These are phyloP conservation scores for Nigrospora sphaerica DNA, from an alignment of 2,329 filamentous ascomycete genomes.

Conservation along the genomic window DNA sequence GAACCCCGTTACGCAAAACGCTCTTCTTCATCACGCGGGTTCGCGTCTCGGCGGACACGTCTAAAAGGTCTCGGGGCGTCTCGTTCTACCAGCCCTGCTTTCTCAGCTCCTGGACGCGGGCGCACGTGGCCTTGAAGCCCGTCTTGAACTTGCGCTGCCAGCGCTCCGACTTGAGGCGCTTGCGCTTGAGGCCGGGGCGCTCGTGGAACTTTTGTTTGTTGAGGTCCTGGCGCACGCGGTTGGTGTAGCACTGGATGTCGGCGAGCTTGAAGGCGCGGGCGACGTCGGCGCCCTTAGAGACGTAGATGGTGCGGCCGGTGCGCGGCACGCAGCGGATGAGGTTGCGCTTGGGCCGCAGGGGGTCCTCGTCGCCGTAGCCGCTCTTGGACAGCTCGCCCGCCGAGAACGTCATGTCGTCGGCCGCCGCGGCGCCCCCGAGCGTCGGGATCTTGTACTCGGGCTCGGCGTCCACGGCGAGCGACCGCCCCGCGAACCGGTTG, in stretches of 20 bases:
- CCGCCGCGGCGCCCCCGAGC: neutral
- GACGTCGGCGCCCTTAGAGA: constrained; percentile 35
- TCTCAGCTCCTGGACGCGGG: constrained; percentile 61
- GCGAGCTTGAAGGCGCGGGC: constrained; percentile 37
- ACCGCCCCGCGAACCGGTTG: no score
- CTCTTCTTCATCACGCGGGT: no score
- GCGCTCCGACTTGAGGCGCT: constrained; percentile 62
- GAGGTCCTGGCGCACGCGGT: constrained; percentile 51
- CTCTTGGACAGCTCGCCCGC: constrained; percentile 11
- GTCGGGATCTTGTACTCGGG: no score
- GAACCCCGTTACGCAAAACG: no score
- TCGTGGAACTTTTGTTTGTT: constrained; percentile 64
- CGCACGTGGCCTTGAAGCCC: constrained; percentile 59
- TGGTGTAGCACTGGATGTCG: constrained; percentile 32
- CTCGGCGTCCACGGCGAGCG: no score
- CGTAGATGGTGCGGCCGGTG: constrained; percentile 35
- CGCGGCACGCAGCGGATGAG: constrained; percentile 31
- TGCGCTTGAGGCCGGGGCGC: constrained; percentile 67
- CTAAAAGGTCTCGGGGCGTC: no score
- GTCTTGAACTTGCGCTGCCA: constrained; percentile 63
- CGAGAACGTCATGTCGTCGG: constrained; percentile 2
- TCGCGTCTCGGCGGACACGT: no score
- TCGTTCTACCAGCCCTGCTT: constrained; percentile 65
- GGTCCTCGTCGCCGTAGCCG: constrained; percentile 5
- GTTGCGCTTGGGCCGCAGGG: constrained; percentile 8